Percentiles rank a stretch among this genome's conserved stretches.
Conservation (phyloP, 2,329 filamentous ascomycete genomes). For the Colletotrichum costaricense region DNA sequence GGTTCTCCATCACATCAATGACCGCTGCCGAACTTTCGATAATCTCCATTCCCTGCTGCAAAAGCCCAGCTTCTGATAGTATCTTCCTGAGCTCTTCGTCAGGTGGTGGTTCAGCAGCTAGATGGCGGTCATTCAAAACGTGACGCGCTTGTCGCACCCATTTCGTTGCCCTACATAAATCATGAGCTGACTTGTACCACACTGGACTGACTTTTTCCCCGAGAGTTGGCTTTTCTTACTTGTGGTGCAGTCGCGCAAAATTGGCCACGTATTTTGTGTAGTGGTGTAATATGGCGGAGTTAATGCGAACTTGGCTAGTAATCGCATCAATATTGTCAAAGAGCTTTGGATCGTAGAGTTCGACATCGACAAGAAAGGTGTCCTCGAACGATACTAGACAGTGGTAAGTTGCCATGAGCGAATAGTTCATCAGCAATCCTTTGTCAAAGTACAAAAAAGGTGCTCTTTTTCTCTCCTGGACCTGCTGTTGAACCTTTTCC, state of each 20-base stretch:
- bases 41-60: neutral
- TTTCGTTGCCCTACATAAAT: neutral
- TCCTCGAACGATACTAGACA: conserved; percentile 8
- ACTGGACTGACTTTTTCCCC: neutral
- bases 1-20: conserved; percentile 15
- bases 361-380: neutral
- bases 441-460: conserved; percentile 19
- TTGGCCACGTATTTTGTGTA: conserved; percentile 8
- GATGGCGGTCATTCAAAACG: neutral
- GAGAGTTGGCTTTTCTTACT: neutral
- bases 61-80: neutral
- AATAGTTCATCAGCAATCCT: conserved; percentile 14
- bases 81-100: neutral
- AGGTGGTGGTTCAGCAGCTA: neutral
- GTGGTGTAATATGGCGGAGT: conserved; percentile 23
- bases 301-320: conserved; percentile 3
- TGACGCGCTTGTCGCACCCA: conserved; percentile 19
- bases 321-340: conserved; percentile 10
- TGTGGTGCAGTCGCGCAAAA: conserved; percentile 17
- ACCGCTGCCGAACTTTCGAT: conserved; percentile 6
- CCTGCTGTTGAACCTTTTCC: neutral
- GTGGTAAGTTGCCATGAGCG: neutral
- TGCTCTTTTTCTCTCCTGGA: neutral
- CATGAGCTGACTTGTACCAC: neutral
- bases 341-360: conserved; percentile 13